These are phyloP conservation scores for Trichophyton simii DNA, from an alignment of 2,329 filamentous ascomycete species.

Conservation along the genomic window DNA sequence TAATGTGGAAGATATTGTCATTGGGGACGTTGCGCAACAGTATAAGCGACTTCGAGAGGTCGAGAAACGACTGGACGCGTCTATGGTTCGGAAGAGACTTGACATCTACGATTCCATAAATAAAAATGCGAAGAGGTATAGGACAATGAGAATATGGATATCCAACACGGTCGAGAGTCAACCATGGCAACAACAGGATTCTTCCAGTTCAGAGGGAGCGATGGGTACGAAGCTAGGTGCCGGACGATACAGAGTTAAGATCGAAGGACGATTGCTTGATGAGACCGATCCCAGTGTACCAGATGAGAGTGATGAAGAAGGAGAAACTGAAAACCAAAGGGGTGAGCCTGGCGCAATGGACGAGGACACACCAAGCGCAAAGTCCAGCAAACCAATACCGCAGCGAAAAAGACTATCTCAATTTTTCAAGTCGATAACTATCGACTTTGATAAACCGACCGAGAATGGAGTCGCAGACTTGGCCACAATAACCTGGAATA, in stretches of 20 bases:
- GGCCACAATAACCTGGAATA: conserved; percentile 67
- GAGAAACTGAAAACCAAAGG: conserved; percentile 25
- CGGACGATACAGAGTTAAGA: conserved; percentile 65
- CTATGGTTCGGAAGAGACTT: conserved; percentile 85
- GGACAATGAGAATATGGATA: conserved; percentile 84
- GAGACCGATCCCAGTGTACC: conserved; percentile 42
- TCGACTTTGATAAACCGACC: conserved; percentile 39
- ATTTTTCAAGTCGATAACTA: conserved; percentile 41
- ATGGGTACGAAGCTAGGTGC: conserved; percentile 46
- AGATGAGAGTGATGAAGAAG: conserved; percentile 39
- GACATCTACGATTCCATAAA: conserved; percentile 76
- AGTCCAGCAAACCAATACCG: conserved; percentile 19
- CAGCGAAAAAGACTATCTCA: conserved; percentile 34
- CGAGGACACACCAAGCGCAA: conserved; percentile 38
- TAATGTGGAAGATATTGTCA: conserved; percentile 67
- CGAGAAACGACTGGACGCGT: conserved; percentile 78
- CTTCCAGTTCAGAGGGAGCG: conserved; percentile 39
- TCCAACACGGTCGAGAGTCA: conserved; percentile 91
- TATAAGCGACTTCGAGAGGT: conserved; percentile 77
- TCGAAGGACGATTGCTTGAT: conserved; percentile 74
- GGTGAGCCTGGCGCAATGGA: conserved; percentile 47
- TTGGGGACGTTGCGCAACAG: conserved; percentile 67
- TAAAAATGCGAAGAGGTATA: conserved; percentile 63
- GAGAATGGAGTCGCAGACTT: conserved; percentile 32
- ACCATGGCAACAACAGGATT: conserved; percentile 67